phyloP scores from a whole-genome alignment of 495 filamentous ascomycete genomes.

The Lasiosphaeria miniovina region DNA sequence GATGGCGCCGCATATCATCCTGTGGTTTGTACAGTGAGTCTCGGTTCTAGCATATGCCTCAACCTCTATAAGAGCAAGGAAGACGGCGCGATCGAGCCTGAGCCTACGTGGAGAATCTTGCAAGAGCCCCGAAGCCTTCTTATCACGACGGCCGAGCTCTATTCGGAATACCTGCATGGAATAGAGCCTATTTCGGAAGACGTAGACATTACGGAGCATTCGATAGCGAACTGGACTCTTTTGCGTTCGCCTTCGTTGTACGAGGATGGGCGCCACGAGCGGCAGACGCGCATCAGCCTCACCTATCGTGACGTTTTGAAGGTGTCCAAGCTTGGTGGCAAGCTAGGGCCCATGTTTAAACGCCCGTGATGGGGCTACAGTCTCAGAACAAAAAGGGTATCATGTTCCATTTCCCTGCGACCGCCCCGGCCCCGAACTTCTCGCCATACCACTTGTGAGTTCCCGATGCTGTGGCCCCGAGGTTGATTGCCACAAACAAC shows the following conservation, averaged over 20 bases:
- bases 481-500: conserved; percentile 73
- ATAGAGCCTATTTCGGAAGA: conserved; percentile 63
- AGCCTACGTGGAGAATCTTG: conserved; percentile 65
- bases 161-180: conserved; percentile 73
- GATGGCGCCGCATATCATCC: conserved; percentile 85
- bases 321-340: conserved; percentile 72
- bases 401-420: conserved; percentile 74
- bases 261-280: conserved; percentile 53
- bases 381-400: conserved; percentile 71
- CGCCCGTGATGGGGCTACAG: conserved; percentile 17
- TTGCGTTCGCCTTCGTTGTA: conserved; percentile 61
- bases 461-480: conserved; percentile 74
- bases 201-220: conserved; percentile 54
- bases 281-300: conserved; percentile 73
- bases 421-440: conserved; percentile 69
- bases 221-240: conserved; percentile 80
- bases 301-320: conserved; percentile 93
- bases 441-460: conserved; percentile 77
- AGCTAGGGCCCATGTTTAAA: conserved; percentile 56
- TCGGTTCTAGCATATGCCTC: conserved; percentile 73
- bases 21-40: conserved; percentile 84
- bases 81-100: conserved; percentile 43
- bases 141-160: conserved; percentile 65
- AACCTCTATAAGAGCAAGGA: conserved; percentile 69
- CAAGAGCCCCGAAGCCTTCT: conserved; percentile 85